A percentile compares a stretch with the other conserved stretches of the same genome.
Evolutionary conservation across 2,329 filamentous ascomycete species (phyloP).

Genomic region (Pseudopithomyces chartarum): DNA sequence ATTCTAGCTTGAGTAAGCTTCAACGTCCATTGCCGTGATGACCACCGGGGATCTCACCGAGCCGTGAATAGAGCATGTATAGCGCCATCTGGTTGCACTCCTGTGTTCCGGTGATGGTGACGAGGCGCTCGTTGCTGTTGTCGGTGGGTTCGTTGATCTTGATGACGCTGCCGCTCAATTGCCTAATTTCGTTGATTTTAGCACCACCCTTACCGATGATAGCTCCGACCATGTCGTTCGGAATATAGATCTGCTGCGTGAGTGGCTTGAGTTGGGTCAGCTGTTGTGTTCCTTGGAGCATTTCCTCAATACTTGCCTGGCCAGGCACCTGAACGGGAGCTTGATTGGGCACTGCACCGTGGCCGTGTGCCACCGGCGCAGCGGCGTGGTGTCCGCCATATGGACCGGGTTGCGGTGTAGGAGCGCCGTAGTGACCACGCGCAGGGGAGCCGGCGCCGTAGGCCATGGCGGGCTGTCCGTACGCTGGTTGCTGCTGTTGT

Average conservation of each 20-base stretch:
- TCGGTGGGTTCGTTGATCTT: conserved; percentile 99
- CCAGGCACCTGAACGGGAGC: conserved; percentile 69
- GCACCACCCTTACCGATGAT: conserved; percentile 98
- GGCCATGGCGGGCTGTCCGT: conserved; percentile 69
- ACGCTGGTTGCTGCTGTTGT: conserved; percentile 55
- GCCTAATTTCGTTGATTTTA: conserved; percentile 99
- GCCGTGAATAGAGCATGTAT: conserved; percentile 97
- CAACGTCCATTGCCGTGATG: conserved; percentile 7
- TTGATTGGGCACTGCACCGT: conserved; percentile 72
- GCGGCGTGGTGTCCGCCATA: conserved; percentile 63
- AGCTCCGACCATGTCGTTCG: conserved; percentile 98
- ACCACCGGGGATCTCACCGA: conserved; percentile 66
- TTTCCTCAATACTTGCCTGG: conserved; percentile 46
- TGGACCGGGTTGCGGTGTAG: conserved; percentile 75
- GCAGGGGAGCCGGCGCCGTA: conserved; percentile 76
- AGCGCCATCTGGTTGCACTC: conserved; percentile 99
- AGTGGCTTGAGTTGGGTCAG: conserved; percentile 59
- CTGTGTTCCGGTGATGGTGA: conserved; percentile 96
- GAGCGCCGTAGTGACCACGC: conserved; percentile 74
- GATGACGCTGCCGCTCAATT: conserved; percentile 96
- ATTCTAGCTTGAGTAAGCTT: conserved; percentile 58
- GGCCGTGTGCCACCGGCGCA: conserved; percentile 57
- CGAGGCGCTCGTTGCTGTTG: conserved; percentile 96
- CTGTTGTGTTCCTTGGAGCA: not conserved
- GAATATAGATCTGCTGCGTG: conserved; percentile 98